Base-by-base conservation (phyloP, 2,329 filamentous ascomycete species). In the Trichoderma semiorbis region DNA sequence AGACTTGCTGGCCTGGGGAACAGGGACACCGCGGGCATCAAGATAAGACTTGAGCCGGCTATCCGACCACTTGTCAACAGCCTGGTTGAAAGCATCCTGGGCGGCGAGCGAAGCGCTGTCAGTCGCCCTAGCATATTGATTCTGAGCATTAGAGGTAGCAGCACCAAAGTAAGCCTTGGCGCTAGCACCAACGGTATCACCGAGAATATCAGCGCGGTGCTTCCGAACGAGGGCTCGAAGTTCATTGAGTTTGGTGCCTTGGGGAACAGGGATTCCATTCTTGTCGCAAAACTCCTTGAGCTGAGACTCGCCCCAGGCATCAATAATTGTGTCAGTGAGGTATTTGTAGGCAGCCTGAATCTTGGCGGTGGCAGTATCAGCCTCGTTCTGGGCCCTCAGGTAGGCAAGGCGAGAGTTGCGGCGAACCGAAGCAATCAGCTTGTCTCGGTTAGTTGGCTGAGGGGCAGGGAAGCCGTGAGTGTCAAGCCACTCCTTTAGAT, bases 211-310 rank as follows among this genome's bases (percentile, higher is more conserved):
- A 72, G 92, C 91, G 72, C 93, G 91, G 83, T 97, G 89, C 86
- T 96, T 97, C 80, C 95, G 94, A 74, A 95, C 92, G 74, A 98
- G 88, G 68, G 95, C 94, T 68, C 97, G 86, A 30, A 98, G 88
- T 82, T 99, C 95, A 78, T 98, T 97, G 76, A 89, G 85, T 85
- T 92, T 95, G 78, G 93, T 97, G 62, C 95, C 96, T 79, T 98
- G 95, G 11, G 96, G 96, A 65, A 98, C 93, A 14, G 79, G 81
- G 79, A 99, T 92, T 72, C 90, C 90, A 77, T 98, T 96, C 87
- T 95, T 93, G 84, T 98, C 95, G 70, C 90, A 90, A 85, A 96
- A 98, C 74, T 93, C 91, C 87, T 98, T 98, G 80, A 99, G 87
- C 81, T 97, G 86, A 53, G 88, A 88, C 78, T 98, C 95, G 78